A percentile compares a stretch with the other conserved stretches of the same genome.
Evolutionary conservation across 495 filamentous ascomycete species (phyloP).

Genomic region (Xylaria castorea): DNA sequence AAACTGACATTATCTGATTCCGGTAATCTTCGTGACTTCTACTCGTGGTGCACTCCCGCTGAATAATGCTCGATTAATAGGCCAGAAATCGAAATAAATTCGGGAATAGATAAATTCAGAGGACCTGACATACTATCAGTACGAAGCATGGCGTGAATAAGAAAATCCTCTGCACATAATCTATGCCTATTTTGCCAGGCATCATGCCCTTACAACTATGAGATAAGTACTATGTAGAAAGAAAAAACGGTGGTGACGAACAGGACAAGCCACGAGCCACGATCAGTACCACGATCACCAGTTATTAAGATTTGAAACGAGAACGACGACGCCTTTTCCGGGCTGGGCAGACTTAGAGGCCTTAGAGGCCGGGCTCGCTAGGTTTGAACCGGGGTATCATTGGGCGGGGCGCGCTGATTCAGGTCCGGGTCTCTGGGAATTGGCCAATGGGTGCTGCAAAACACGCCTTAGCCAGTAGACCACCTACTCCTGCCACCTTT

Average conservation of each 20-base stretch:
- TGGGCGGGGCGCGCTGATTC: slow-evolving; percentile 3
- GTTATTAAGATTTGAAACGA: slow-evolving; percentile 20
- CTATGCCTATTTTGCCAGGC: background rate
- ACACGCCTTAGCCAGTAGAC: no score
- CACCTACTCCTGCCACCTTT: no score
- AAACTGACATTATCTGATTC: slow-evolving; percentile 3
- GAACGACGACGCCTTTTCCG: slow-evolving; percentile 8
- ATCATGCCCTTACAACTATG: background rate
- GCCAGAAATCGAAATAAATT: no score
- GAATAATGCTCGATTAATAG: background rate
- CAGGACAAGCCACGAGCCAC: background rate
- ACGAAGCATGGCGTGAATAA: background rate
- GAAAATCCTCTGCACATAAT: background rate
- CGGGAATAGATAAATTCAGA: background rate
- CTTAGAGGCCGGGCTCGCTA: background rate
- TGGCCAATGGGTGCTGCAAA: slow-evolving; percentile 14
- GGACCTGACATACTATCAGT: background rate
- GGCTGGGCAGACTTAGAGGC: slow-evolving; percentile 7
- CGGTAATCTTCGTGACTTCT: slow-evolving; percentile 9
- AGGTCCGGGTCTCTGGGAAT: background rate
- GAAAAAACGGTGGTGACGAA: background rate
- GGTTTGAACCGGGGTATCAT: background rate
- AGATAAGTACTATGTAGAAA: background rate
- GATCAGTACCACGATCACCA: background rate
- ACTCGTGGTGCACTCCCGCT: background rate